Evolutionary conservation across 352 stramenopile genomes (phyloP).

Genomic region (Globisporangium irregulare): DNA sequence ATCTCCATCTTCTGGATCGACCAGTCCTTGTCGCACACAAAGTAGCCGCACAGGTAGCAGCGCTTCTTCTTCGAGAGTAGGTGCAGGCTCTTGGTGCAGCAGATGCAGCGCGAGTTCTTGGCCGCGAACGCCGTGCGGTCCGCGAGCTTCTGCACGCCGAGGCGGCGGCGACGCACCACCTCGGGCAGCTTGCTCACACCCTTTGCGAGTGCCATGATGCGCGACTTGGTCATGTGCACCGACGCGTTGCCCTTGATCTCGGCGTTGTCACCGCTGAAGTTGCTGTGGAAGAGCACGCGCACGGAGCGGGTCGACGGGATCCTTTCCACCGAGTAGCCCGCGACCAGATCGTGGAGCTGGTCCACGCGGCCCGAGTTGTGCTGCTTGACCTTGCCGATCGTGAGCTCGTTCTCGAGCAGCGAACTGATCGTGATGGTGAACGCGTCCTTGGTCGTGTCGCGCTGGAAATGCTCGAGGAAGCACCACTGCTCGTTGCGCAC

Average conservation of each 20-base stretch:
- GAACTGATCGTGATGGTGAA: slow-evolving; percentile 37
- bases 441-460: slow-evolving; percentile 6
- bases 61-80: slow-evolving; percentile 32
- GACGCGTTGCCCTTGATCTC: slow-evolving; percentile 15
- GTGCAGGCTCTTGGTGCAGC: slow-evolving; percentile 48
- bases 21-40: slow-evolving; percentile 39
- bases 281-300: slow-evolving; percentile 39
- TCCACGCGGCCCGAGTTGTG: slow-evolving; percentile 23
- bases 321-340: slow-evolving; percentile 32
- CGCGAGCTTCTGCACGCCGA: slow-evolving; percentile 53
- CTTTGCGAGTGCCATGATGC: slow-evolving; percentile 37
- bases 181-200: slow-evolving; percentile 36
- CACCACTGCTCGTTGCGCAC: slow-evolving; percentile 41
- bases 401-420: slow-evolving; percentile 26
- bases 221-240: slow-evolving; percentile 20
- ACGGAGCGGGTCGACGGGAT: slow-evolving; percentile 33
- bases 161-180: slow-evolving; percentile 50
- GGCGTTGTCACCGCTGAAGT: slow-evolving; percentile 21
- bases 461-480: slow-evolving; percentile 31
- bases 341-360: slow-evolving; percentile 34
- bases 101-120: slow-evolving; percentile 54
- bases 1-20: slow-evolving; percentile 30
- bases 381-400: slow-evolving; percentile 38
- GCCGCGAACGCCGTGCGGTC: slow-evolving; percentile 40
- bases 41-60: slow-evolving; percentile 37